Evolutionary conservation across 257 asterid species (phyloP).

Genomic region (Galeopsis tetrahit): DNA sequence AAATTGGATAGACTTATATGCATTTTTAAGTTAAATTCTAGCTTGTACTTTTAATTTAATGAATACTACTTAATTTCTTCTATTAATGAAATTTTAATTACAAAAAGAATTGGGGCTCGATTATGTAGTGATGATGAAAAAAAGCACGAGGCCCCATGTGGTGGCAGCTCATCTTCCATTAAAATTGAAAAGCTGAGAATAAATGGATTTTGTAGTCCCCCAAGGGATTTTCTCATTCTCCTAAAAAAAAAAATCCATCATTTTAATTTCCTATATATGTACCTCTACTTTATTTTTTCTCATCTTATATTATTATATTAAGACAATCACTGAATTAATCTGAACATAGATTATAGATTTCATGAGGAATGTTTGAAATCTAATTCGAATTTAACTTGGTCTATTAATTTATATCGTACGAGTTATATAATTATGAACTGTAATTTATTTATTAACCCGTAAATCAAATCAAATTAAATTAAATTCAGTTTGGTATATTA

Average conservation of each 20-base stretch:
- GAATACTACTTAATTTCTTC: no score
- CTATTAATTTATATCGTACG: neutral
- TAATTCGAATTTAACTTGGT: neutral
- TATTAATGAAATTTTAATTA: neutral
- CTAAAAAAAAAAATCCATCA: constrained; percentile 45
- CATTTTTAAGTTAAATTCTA: no score
- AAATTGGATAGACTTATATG: no score
- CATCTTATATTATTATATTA: neutral
- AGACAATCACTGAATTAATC: neutral
- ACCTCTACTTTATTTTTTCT: constrained; percentile 12
- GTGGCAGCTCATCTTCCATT: constrained; percentile 52
- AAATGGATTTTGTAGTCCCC: constrained; percentile 67
- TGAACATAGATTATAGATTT: no score
- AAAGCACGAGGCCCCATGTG: constrained; percentile 54
- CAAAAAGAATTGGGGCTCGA: neutral
- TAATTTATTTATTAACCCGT: no score
- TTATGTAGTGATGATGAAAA: constrained; percentile 26
- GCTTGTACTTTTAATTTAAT: no score
- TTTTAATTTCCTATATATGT: constrained; percentile 34
- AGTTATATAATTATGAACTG: no score
- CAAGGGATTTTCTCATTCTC: constrained; percentile 66
- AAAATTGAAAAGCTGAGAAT: constrained; percentile 35
- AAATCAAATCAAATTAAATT: no score
- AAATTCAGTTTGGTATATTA: no score
- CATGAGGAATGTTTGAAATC: neutral